These are phyloP conservation scores for Coprinopsis sp. DNA, from an alignment of 768 basidiomycete species.

Conservation along the genomic window DNA sequence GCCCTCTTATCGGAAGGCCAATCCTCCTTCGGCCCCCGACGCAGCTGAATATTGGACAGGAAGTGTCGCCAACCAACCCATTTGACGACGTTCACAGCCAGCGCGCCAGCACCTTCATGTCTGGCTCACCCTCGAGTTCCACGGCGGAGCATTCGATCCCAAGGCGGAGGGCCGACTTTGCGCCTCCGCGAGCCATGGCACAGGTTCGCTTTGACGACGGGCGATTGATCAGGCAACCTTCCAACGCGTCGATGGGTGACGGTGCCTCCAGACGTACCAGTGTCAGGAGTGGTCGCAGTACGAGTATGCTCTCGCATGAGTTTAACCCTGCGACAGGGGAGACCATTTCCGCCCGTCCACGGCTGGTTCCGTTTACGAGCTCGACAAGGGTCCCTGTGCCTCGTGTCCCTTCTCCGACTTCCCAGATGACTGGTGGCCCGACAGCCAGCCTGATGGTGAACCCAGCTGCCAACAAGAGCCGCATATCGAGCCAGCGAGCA, in stretches of 20 bases:
- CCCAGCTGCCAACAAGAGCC: conserved; percentile 21
- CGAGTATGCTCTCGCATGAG: conserved; percentile 33
- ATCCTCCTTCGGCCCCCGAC: conserved; percentile 31
- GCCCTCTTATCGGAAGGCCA: conserved; percentile 59
- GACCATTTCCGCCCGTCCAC: conserved; percentile 39
- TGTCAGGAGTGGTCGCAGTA: conserved; percentile 43
- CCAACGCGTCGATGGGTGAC: conserved; percentile 26
- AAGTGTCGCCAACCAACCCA: conserved; percentile 31
- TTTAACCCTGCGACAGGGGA: conserved; percentile 25
- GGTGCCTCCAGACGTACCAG: conserved; percentile 44
- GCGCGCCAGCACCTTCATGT: conserved; percentile 45
- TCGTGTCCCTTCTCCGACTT: conserved; percentile 33
- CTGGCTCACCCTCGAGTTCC: conserved; percentile 61
- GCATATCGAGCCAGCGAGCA: conserved; percentile 63
- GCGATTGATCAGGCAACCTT: conserved; percentile 30
- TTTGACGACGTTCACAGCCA: conserved; percentile 40
- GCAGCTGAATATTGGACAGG: conserved; percentile 10
- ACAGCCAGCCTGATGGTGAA: conserved; percentile 14
- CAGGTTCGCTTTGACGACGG: conserved; percentile 38
- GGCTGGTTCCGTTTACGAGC: conserved; percentile 68
- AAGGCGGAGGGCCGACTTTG: conserved; percentile 64
- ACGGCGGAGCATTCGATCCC: conserved; percentile 64
- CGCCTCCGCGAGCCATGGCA: conserved; percentile 46
- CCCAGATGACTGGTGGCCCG: conserved; percentile 22
- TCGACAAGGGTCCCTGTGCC: conserved; percentile 64